A percentile compares a stretch with the other conserved stretches of the same genome.
Conservation (phyloP, 768 basidiomycete genomes). For the Cytidiella melzeri region DNA sequence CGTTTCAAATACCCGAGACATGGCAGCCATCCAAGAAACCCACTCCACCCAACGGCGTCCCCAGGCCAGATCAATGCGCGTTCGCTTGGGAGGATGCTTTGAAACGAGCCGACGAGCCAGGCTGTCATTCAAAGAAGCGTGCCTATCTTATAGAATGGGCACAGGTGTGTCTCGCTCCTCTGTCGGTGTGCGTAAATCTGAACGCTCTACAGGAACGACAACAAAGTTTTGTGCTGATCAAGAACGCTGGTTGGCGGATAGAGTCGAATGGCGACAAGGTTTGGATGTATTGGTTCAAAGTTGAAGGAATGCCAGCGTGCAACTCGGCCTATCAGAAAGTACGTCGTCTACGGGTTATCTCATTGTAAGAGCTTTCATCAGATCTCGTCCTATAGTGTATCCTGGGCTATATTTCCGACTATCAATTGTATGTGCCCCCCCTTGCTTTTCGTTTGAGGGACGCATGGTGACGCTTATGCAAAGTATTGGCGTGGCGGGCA, state of each 20-base stretch:
- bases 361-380: no score
- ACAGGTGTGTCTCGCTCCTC: background rate
- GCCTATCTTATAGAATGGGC: constrained; percentile 10
- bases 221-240: constrained; percentile 65
- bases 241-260: constrained; percentile 40
- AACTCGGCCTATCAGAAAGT: constrained; percentile 76
- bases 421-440: constrained; percentile 57
- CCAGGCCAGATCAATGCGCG: constrained; percentile 56
- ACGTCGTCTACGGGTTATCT: background rate
- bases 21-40: constrained; percentile 67
- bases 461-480: no score
- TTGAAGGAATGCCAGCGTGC: constrained; percentile 59
- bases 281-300: constrained; percentile 78
- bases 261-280: constrained; percentile 41
- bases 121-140: constrained; percentile 24
- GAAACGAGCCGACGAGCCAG: constrained; percentile 20
- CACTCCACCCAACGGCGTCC: constrained; percentile 53
- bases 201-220: constrained; percentile 46
- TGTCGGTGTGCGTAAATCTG: background rate
- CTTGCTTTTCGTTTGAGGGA: no score
- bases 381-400: no score
- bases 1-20: constrained; percentile 76
- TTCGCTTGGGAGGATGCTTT: constrained; percentile 42
- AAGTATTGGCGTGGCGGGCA: constrained; percentile 53
- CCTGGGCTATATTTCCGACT: constrained; percentile 71